These are phyloP conservation scores for Chlorophyllum brunneum DNA, from an alignment of 768 basidiomycete genomes.

Conservation along the genomic window DNA sequence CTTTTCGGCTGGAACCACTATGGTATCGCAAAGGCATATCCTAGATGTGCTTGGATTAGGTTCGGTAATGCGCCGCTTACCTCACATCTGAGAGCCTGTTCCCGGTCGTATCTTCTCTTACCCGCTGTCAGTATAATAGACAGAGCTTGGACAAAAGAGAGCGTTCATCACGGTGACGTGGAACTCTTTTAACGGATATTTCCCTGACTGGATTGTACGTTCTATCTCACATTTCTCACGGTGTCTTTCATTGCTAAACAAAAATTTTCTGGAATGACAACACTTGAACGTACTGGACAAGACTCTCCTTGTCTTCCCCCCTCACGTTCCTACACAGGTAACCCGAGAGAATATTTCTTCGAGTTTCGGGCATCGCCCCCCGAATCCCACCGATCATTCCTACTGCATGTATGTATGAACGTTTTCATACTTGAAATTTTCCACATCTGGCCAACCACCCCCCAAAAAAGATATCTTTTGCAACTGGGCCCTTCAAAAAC, in stretches of 20 bases:
- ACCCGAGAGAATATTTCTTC: conserved; percentile 33
- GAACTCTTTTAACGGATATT: conserved; percentile 66
- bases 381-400: conserved; percentile 78
- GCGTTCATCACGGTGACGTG: conserved; percentile 81
- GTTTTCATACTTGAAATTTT: not conserved
- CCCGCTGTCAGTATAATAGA: conserved; percentile 36
- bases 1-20: not conserved
- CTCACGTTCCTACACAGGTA: conserved; percentile 40
- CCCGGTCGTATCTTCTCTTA: conserved; percentile 41
- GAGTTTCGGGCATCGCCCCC: conserved; percentile 48
- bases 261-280: conserved; percentile 58
- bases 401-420: conserved; percentile 55
- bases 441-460: not conserved
- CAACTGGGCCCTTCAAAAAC: conserved; percentile 56
- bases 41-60: too few species aligned
- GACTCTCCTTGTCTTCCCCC: conserved; percentile 48
- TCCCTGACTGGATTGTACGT: conserved; percentile 3
- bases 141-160: conserved; percentile 83
- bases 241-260: not conserved
- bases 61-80: too few species aligned
- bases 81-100: conserved; percentile 77
- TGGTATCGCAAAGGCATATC: not conserved
- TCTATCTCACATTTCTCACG: not conserved
- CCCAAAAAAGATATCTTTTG: conserved; percentile 38
- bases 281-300: conserved; percentile 35